phyloP scores from a whole-genome alignment of 352 stramenopile genomes.

The Globisporangium barbulae region DNA sequence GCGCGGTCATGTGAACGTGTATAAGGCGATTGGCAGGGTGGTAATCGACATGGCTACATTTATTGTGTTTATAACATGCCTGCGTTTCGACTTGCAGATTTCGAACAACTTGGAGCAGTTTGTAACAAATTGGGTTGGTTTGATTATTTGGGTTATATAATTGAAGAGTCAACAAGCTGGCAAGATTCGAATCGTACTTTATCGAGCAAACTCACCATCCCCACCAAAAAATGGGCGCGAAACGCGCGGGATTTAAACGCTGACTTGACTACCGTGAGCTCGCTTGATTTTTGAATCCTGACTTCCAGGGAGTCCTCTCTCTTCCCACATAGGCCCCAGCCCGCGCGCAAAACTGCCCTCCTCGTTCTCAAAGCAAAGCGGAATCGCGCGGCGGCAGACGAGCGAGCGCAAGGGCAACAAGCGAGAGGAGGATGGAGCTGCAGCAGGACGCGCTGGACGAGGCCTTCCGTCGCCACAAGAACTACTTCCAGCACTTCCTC shows the following conservation, averaged over 20 bases:
- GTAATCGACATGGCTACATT: slow-evolving; percentile 14
- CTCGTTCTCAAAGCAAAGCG: neutral
- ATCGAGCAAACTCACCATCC: neutral
- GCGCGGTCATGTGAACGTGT: slow-evolving; percentile 44
- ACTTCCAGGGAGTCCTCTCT: neutral
- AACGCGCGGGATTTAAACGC: neutral
- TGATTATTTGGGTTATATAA: neutral
- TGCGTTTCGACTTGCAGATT: too few relatives aligned
- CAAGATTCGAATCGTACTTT: slow-evolving; percentile 1
- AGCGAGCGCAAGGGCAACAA: neutral
- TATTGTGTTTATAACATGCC: neutral
- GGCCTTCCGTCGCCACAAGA: slow-evolving; percentile 83
- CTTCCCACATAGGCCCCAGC: neutral
- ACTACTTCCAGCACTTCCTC: slow-evolving; percentile 85
- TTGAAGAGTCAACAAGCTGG: neutral
- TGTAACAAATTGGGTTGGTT: neutral
- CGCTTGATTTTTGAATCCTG: slow-evolving; percentile 6
- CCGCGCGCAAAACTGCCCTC: neutral
- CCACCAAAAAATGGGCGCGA: slow-evolving; percentile 5
- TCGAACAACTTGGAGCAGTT: too few relatives aligned
- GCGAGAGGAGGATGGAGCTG: slow-evolving; percentile 48
- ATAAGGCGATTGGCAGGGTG: neutral
- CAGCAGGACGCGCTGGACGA: slow-evolving; percentile 84
- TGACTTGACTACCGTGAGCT: neutral
- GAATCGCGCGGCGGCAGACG: slow-evolving; percentile 3